Conservation (phyloP, 108 stramenopile species). For the Pseudonitzschia delicatissima region DNA sequence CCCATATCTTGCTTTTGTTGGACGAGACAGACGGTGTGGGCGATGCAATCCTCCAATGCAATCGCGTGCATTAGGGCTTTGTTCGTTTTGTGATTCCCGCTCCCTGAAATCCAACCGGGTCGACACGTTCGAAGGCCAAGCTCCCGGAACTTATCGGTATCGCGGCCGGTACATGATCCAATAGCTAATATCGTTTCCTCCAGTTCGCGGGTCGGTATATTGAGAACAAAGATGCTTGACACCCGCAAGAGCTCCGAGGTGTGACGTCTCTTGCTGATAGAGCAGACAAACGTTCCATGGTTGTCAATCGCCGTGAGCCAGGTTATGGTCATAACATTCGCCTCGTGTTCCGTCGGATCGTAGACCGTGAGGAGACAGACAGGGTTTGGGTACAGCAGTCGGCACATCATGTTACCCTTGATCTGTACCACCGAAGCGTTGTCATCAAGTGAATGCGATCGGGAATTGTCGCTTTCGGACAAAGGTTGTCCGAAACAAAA, state of each 20-base stretch:
- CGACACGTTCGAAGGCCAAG: background rate
- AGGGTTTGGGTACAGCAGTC: background rate
- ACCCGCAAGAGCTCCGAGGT: conserved; percentile 28
- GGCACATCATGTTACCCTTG: conserved; percentile 6
- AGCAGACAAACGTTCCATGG: conserved; percentile 59
- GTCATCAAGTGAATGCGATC: background rate
- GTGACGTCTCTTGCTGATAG: conserved; percentile 51
- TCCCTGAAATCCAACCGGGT: background rate
- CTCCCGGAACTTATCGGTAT: background rate
- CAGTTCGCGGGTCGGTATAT: background rate
- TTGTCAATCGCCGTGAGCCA: conserved; percentile 82
- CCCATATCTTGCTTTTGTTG: conserved; percentile 3
- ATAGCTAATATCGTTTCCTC: conserved; percentile 1
- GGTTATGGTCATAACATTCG: conserved; percentile 69
- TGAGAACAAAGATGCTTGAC: background rate
- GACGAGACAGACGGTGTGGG: background rate
- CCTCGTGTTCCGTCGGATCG: background rate
- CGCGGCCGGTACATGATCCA: conserved; percentile 3
- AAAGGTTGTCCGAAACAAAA: background rate
- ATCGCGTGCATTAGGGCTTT: background rate
- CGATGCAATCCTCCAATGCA: background rate
- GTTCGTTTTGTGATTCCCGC: background rate
- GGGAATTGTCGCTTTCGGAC: background rate
- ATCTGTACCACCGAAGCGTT: background rate
- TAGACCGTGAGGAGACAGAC: conserved; percentile 5